Evolutionary conservation across 768 basidiomycete species (phyloP), one percentile per base, ranked within the genome.

Genomic region (Leccinum broughii): DNA sequence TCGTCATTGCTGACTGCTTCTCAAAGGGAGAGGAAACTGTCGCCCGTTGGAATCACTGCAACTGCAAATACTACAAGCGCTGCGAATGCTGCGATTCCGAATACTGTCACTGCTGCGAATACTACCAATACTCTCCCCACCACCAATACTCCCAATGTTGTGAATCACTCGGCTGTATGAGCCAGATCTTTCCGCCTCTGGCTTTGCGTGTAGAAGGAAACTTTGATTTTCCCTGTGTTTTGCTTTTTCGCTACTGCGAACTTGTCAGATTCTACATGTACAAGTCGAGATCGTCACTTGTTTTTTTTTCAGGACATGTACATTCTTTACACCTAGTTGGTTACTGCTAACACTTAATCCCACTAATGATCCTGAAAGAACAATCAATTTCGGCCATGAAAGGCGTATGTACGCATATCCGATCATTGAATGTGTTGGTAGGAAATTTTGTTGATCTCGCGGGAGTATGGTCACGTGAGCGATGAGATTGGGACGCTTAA

Each of bases 1-100:
- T 17, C 22, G 17, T 46, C n/a, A 14, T 57, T 15, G 52, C 60
- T 65, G 6, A 63, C 2, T 11, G 22, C 4, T 41, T 30, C 24
- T 56, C 35, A 17, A 35, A 72, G 72, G 55, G 59, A 64, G 30
- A 65, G 64, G 55, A 72, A 60, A 34, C 61, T 63, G 11, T 66
- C 64, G 0, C 51, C 68, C 13, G 61, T 59, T n/a, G 72, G 57
- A 24, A 58, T 58, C 14, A 46, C 58, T 7, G 41, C 41, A n/a
- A 41, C 41, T 41, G 17, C 41, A n/a, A n/a, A 41, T n/a, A 9
- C 17, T n/a, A n/a, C 41, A 37, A 37, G 6, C 4, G 4, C 35
- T 37, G 4, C 35, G 14, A 15, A 15, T 37, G 3, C 32, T 34
- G 11, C 46, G 28, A 30, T 30, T 22, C 20, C 44, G 8, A 39